Percentiles rank a stretch among this genome's conserved stretches.
These are phyloP conservation scores for Hypoxylon sp. DNA, from an alignment of 2,329 filamentous ascomycete genomes.

Conservation along the genomic window DNA sequence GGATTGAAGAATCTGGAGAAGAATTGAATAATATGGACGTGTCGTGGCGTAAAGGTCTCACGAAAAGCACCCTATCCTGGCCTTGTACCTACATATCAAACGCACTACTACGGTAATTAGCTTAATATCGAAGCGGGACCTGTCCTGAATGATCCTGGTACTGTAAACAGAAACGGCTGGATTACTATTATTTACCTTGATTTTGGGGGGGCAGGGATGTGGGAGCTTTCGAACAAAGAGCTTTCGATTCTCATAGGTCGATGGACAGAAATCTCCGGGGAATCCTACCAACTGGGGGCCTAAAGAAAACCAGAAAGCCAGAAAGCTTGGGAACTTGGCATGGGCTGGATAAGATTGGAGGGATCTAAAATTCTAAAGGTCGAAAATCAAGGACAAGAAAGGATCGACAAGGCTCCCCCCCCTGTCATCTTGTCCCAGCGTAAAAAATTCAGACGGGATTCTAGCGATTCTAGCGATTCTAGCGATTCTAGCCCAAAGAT, in stretches of 20 bases:
- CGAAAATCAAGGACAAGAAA: slow-evolving; percentile 22
- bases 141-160: slow-evolving; percentile 18
- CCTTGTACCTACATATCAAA: slow-evolving; percentile 35
- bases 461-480: background rate
- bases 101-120: slow-evolving; percentile 31
- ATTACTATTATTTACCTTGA: slow-evolving; percentile 31
- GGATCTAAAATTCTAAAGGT: background rate
- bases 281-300: slow-evolving; percentile 22
- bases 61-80: slow-evolving; percentile 13
- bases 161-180: slow-evolving; percentile 20
- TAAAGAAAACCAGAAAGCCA: no score
- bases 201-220: slow-evolving; percentile 28
- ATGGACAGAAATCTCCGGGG: slow-evolving; percentile 31
- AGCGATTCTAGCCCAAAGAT: no score
- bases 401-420: slow-evolving; percentile 26
- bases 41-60: slow-evolving; percentile 27
- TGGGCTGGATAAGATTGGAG: slow-evolving; percentile 28
- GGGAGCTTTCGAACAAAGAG: no score
- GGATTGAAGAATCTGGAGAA: slow-evolving; percentile 27
- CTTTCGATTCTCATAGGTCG: slow-evolving; percentile 25
- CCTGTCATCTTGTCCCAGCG: slow-evolving; percentile 6
- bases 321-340: slow-evolving; percentile 21
- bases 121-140: slow-evolving; percentile 24
- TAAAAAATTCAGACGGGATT: slow-evolving; percentile 14
- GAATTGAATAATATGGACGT: slow-evolving; percentile 26